Evolutionary conservation across 192 early-diverging fungal species (phyloP).

Genomic region (Dissophora ornata): DNA sequence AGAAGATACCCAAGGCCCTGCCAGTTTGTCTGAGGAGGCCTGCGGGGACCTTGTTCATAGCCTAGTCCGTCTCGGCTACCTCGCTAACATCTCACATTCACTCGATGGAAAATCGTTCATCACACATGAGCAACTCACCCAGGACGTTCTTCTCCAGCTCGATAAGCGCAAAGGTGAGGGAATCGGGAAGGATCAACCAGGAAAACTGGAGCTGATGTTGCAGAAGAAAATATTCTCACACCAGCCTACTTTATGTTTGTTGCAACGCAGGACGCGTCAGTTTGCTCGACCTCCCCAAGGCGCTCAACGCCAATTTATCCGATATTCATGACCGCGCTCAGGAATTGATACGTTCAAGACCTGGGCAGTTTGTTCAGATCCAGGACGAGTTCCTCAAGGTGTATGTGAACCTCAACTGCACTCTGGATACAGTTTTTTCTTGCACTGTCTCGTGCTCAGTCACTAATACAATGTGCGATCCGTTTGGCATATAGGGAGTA

Average conservation of each 20-base stretch:
- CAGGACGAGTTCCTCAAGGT: slow-evolving; percentile 41
- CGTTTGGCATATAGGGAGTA: too few relatives aligned
- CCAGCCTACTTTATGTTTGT: too few relatives aligned
- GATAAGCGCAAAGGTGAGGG: slow-evolving; percentile 28
- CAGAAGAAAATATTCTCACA: too few relatives aligned
- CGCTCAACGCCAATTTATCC: slow-evolving; percentile 24
- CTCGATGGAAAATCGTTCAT: slow-evolving; percentile 48
- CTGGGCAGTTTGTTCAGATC: slow-evolving; percentile 14
- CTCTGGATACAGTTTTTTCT: too few relatives aligned
- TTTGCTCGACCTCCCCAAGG: slow-evolving; percentile 31
- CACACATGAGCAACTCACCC: slow-evolving; percentile 40
- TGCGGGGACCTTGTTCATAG: slow-evolving; percentile 39
- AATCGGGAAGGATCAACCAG: background rate
- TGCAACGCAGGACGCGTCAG: slow-evolving; percentile 45
- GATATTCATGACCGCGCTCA: slow-evolving; percentile 33
- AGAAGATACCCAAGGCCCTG: slow-evolving; percentile 29
- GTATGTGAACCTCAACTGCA: too few relatives aligned
- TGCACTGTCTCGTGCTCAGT: too few relatives aligned
- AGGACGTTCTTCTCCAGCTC: slow-evolving; percentile 21
- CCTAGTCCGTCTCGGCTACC: slow-evolving; percentile 35
- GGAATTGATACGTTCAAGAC: slow-evolving; percentile 15
- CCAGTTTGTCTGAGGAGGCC: slow-evolving; percentile 36
- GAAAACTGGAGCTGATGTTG: too few relatives aligned
- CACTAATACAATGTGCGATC: too few relatives aligned
- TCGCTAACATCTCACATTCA: slow-evolving; percentile 19